These are phyloP conservation scores for Starmerella bombi DNA, from an alignment of 805 yeast genomes.

Conservation along the genomic window DNA sequence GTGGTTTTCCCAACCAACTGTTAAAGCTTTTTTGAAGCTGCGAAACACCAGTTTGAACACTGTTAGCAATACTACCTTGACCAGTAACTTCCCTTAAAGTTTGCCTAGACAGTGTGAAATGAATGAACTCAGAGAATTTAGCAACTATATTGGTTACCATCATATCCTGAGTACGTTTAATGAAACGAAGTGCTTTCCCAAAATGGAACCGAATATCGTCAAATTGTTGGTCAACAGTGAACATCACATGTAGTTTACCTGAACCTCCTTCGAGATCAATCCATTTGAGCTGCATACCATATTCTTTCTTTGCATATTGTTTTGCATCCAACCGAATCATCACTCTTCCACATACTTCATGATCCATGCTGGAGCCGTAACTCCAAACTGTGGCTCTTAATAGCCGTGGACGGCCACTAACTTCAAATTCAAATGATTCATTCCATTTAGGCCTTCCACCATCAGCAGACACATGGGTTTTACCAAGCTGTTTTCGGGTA, in stretches of 20 bases:
- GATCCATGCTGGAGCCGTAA: slow-evolving; percentile 34
- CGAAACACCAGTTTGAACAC: slow-evolving; percentile 22
- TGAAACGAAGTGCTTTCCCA: slow-evolving; percentile 58
- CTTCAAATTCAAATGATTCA: slow-evolving; percentile 58
- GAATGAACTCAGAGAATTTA: slow-evolving; percentile 54
- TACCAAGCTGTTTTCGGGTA: slow-evolving; percentile 44
- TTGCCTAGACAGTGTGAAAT: slow-evolving; percentile 41
- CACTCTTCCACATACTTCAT: slow-evolving; percentile 55
- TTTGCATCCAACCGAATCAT: slow-evolving; percentile 47
- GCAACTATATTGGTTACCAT: slow-evolving; percentile 58
- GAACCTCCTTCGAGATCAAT: slow-evolving; percentile 46
- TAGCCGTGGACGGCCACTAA: slow-evolving; percentile 32
- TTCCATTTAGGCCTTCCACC: slow-evolving; percentile 71
- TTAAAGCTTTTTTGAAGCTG: slow-evolving; percentile 17
- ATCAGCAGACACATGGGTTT: slow-evolving; percentile 50
- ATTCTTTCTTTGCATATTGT: slow-evolving; percentile 39
- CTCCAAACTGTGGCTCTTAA: slow-evolving; percentile 61
- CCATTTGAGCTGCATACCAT: slow-evolving; percentile 51
- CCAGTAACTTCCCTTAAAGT: slow-evolving; percentile 37
- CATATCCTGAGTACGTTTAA: slow-evolving; percentile 52
- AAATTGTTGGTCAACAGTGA: slow-evolving; percentile 67
- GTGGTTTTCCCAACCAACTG: slow-evolving; percentile 25
- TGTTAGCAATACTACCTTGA: slow-evolving; percentile 19
- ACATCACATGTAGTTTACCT: slow-evolving; percentile 52
- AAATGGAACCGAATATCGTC: slow-evolving; percentile 70